Percentiles rank a stretch among this genome's conserved stretches.
Evolutionary conservation across 768 basidiomycete species (phyloP).

Genomic region (Sistotremastrum niveocremeum): DNA sequence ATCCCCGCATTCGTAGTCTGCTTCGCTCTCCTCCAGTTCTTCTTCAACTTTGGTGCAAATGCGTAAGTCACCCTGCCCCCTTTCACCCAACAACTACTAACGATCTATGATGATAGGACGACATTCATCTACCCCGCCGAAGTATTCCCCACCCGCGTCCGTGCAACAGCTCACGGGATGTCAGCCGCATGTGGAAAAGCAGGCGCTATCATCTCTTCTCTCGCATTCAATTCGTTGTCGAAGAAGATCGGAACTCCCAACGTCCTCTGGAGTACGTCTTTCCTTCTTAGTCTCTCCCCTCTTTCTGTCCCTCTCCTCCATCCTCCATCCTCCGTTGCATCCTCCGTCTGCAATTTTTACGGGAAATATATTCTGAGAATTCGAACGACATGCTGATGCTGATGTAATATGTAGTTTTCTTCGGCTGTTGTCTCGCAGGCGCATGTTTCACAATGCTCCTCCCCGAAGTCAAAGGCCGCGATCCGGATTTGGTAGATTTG

Average conservation of each 20-base stretch:
- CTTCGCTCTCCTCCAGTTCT: conserved; percentile 66
- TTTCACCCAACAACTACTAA: not conserved
- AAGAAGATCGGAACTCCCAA: conserved; percentile 47
- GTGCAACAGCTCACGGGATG: conserved; percentile 61
- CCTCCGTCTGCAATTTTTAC: too few relatives aligned
- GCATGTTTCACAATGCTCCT: conserved; percentile 35
- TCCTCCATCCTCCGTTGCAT: not conserved
- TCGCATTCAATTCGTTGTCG: conserved; percentile 55
- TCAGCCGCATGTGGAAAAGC: conserved; percentile 62
- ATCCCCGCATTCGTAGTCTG: conserved; percentile 52
- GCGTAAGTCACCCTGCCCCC: conserved; percentile 24
- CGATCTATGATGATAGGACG: conserved; percentile 12
- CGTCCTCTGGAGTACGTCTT: conserved; percentile 56
- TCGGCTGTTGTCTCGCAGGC: conserved; percentile 47
- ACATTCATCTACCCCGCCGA: conserved; percentile 48
- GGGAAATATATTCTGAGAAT: too few relatives aligned
- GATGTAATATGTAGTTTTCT: too few relatives aligned
- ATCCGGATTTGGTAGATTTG: conserved; percentile 32
- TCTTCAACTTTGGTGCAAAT: conserved; percentile 76
- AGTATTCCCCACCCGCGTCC: conserved; percentile 67
- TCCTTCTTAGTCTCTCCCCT: conserved; percentile 3
- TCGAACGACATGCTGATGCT: too few relatives aligned
- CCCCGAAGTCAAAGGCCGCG: conserved; percentile 37
- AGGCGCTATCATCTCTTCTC: conserved; percentile 65
- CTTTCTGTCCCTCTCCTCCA: not conserved